phyloP scores from a whole-genome alignment of 176 grass and related monocot species.

The Oryza longistaminata region DNA sequence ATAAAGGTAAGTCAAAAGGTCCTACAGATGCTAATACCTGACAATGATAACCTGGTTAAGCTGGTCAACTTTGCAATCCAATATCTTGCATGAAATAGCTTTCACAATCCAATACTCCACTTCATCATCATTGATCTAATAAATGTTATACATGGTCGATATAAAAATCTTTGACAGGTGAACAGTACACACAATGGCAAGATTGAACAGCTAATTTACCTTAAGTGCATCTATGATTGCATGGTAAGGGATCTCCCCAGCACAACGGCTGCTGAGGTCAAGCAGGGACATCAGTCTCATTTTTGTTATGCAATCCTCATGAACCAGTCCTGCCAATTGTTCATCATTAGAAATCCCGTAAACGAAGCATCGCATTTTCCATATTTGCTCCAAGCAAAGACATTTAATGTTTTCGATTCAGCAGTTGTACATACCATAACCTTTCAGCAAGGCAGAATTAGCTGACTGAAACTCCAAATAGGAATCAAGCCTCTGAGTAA shows the following conservation, averaged over 20 bases:
- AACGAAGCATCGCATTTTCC: not conserved
- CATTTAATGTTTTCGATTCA: not conserved
- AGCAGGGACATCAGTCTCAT: constrained; percentile 88
- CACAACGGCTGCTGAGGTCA: constrained; percentile 67
- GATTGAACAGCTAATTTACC: constrained; percentile 37
- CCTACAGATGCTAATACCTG: constrained; percentile 45
- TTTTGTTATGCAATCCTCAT: constrained; percentile 87
- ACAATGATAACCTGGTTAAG: constrained; percentile 73
- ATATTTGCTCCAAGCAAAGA: not conserved
- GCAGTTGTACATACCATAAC: constrained; percentile 50
- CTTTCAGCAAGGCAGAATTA: constrained; percentile 66
- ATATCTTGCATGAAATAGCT: constrained; percentile 74
- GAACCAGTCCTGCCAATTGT: constrained; percentile 56
- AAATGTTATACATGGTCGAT: not conserved
- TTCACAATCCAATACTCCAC: constrained; percentile 97
- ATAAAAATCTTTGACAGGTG: not conserved
- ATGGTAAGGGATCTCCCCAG: constrained; percentile 78
- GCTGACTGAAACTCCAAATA: constrained; percentile 79
- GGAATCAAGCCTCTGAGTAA: constrained; percentile 74
- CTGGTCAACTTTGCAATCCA: constrained; percentile 87
- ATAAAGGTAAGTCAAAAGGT: not conserved
- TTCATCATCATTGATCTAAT: constrained; percentile 84
- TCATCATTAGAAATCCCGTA: constrained; percentile 16
- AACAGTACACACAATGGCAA: not conserved
- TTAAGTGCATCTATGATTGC: constrained; percentile 70